Base-by-base conservation (phyloP, 371 early-diverging fungal species). In the Rhizomucor pusillus region DNA sequence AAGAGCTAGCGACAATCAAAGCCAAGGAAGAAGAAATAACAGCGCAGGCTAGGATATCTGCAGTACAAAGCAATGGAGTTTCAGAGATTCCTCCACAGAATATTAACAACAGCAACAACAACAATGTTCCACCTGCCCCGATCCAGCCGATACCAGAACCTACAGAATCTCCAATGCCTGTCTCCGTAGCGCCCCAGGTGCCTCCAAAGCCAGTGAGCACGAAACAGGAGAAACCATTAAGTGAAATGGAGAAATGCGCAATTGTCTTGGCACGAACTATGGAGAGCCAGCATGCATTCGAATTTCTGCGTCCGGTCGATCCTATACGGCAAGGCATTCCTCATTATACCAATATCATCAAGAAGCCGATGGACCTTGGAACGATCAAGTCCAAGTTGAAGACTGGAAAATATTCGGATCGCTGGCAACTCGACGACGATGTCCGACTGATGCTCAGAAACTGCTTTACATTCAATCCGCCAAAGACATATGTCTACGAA, bases 361-460 rank as follows among this genome's bases (percentile, higher is more conserved):
- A 92, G 61, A 50, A 81, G 1, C 99, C 99, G 0, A 99, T 99
- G 97, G 99, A 99, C 64, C 75, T 99, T 5, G 89, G 92, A 0
- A 99, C 98, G 0, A 87, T 99, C 44, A 87, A 89, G 57, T 73
- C 80, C 47, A 94, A 95, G 64, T 43, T 83, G 16, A 66, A 57
- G 22, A 66, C 59, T 0, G 65, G 71, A 11, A 63, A 69, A 34
- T 85, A 85, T 50, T 43, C 46, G 5, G 63, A 60, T 43, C 62
- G 76, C 4, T 55, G 64, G 13, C 75, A 78, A 34, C 73, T 83
- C 50, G 69, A 81, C 37, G 56, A 57, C 4, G 84, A 83, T 54
- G 68, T 80, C n/a, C 66, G 63, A 1, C 60, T 83, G 10, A 73
- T 83, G 56, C 75, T 83, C 37, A 64, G 63, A 13, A 83, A 83